phyloP scores from a whole-genome alignment of 208 protist genomes.

The Leishmania martiniquensis region DNA sequence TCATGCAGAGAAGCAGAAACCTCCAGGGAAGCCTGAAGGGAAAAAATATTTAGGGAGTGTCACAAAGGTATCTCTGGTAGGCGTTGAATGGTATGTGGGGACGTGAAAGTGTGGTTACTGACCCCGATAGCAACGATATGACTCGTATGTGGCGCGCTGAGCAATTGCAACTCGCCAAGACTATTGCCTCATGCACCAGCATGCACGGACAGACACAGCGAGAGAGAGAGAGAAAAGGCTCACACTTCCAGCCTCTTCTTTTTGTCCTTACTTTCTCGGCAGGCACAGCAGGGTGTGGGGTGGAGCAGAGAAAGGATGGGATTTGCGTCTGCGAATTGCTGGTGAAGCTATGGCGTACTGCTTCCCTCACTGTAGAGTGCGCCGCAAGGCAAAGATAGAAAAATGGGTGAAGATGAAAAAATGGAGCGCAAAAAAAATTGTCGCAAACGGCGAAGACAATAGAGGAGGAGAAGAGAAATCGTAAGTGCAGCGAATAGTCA shows the following conservation, averaged over 20 bases:
- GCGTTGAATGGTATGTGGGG: background rate
- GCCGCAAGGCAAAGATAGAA: constrained; percentile 4
- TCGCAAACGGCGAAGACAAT: background rate
- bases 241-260: background rate
- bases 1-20: background rate
- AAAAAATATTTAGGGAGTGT: constrained; percentile 1
- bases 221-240: background rate
- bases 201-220: background rate
- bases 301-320: background rate
- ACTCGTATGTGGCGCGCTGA: background rate
- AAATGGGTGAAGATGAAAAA: background rate
- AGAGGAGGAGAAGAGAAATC: background rate
- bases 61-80: background rate
- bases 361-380: background rate
- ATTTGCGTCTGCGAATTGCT: background rate
- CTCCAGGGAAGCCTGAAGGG: background rate
- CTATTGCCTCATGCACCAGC: background rate
- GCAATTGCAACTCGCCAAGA: background rate
- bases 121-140: background rate
- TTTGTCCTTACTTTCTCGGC: background rate
- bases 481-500: background rate
- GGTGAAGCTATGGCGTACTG: background rate
- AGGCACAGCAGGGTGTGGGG: background rate
- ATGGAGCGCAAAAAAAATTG: background rate
- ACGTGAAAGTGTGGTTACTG: background rate